Evolutionary conservation across 495 filamentous ascomycete species (phyloP).

Genomic region (Hypoxylon rickii): DNA sequence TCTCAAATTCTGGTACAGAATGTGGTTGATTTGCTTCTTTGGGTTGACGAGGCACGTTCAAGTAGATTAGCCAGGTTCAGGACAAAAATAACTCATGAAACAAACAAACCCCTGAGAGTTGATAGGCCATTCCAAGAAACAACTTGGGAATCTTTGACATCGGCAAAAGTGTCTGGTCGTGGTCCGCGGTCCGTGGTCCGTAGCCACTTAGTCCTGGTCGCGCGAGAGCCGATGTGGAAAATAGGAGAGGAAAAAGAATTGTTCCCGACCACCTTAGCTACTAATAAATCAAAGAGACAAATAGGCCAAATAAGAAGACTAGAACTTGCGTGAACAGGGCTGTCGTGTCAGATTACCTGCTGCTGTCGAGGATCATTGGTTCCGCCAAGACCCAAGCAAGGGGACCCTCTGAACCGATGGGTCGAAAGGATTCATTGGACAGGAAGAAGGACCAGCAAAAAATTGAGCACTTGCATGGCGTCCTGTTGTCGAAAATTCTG

Average conservation of each 20-base stretch:
- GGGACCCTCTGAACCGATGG: conserved; percentile 10
- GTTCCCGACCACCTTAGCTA: too few relatives aligned
- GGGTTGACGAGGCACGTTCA: conserved; percentile 5
- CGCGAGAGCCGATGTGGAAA: too few relatives aligned
- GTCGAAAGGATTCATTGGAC: conserved; percentile 22
- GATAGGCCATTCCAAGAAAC: conserved; percentile 22
- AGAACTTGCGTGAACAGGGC: background rate
- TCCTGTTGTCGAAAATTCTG: conserved; percentile 9
- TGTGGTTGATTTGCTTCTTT: conserved; percentile 5
- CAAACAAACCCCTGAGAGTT: conserved; percentile 12
- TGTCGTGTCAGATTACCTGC: conserved; percentile 12
- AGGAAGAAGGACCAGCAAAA: conserved; percentile 18
- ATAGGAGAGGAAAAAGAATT: too few relatives aligned
- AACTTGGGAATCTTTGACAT: conserved; percentile 11
- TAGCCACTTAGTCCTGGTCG: background rate
- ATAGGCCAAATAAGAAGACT: too few relatives aligned
- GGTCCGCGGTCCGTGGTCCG: background rate
- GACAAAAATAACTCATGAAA: conserved; percentile 18
- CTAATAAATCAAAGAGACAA: too few relatives aligned
- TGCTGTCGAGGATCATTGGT: conserved; percentile 3
- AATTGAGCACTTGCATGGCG: conserved; percentile 24
- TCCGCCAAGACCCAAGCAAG: conserved; percentile 1
- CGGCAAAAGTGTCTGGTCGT: conserved; percentile 1
- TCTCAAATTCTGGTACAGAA: too few relatives aligned
- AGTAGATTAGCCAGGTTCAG: conserved; percentile 11